These are phyloP conservation scores for Dimargaris cristalligena DNA, from an alignment of 192 early-diverging fungal species.

Conservation along the genomic window DNA sequence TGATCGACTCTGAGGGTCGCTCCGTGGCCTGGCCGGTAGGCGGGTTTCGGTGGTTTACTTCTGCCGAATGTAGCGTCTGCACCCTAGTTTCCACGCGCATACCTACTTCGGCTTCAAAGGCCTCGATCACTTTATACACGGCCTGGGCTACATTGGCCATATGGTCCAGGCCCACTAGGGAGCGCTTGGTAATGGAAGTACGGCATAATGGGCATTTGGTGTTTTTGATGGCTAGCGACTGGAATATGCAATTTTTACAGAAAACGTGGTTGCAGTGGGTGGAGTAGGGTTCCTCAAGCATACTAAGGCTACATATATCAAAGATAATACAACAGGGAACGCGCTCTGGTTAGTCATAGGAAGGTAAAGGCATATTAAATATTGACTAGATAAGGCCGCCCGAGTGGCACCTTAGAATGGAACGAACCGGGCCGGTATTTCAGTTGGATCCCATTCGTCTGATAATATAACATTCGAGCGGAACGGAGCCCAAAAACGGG, in stretches of 20 bases:
- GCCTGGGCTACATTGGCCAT: background rate
- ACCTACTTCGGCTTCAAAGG: background rate
- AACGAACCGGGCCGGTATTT: too few relatives aligned
- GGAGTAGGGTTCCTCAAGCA: background rate
- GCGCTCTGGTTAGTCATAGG: too few relatives aligned
- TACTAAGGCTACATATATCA: background rate
- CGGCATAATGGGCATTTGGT: constrained; percentile 7
- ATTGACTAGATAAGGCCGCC: too few relatives aligned
- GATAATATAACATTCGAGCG: too few relatives aligned
- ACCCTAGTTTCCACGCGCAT: background rate
- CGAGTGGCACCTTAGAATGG: too few relatives aligned
- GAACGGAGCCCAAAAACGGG: too few relatives aligned
- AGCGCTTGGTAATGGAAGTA: constrained; percentile 9
- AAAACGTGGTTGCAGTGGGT: constrained; percentile 11
- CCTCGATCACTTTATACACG: background rate
- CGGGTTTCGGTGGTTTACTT: background rate
- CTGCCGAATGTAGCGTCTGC: background rate
- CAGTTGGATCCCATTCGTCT: too few relatives aligned
- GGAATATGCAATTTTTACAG: constrained; percentile 3
- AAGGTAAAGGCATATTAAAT: too few relatives aligned
- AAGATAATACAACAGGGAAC: too few relatives aligned
- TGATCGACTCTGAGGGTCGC: background rate
- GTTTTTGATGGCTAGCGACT: background rate
- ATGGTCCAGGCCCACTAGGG: background rate
- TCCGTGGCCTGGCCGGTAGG: background rate